Conservation (phyloP, 805 yeast species). For the Candida taoyuanica region DNA sequence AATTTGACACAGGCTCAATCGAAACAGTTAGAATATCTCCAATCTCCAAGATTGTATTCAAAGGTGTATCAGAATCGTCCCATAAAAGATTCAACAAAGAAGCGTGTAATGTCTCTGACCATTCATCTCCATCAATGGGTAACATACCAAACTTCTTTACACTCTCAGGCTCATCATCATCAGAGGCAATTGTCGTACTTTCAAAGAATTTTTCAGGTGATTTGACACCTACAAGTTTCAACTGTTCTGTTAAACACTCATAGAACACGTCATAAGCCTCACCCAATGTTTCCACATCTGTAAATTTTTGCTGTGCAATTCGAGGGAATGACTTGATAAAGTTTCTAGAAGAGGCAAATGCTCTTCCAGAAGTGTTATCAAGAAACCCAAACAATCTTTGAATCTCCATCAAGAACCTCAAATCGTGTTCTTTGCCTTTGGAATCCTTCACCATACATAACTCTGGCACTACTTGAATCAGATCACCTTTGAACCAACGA, state of each 20-base stretch:
- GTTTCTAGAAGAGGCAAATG: constrained; percentile 35
- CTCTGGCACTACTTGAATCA: constrained; percentile 8
- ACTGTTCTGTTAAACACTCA: constrained; percentile 8
- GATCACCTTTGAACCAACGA: constrained; percentile 36
- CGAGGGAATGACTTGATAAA: constrained; percentile 30
- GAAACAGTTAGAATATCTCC: constrained; percentile 34
- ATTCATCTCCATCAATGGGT: constrained; percentile 31
- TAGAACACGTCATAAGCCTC: constrained; percentile 23
- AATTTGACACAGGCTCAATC: constrained; percentile 19
- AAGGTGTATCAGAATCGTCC: constrained; percentile 27
- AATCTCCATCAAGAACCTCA: constrained; percentile 32
- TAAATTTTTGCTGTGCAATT: constrained; percentile 11
- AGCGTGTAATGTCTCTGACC: constrained; percentile 29
- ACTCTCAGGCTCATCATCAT: not conserved
- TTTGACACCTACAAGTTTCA: constrained; percentile 5
- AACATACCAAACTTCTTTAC: constrained; percentile 24
- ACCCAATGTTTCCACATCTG: constrained; percentile 12
- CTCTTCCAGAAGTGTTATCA: constrained; percentile 31
- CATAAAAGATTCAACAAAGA: constrained; percentile 31
- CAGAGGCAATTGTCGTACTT: constrained; percentile 1
- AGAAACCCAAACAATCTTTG: constrained; percentile 37
- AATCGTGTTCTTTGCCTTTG: constrained; percentile 25
- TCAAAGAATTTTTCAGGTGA: constrained; percentile 6
- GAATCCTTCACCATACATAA: constrained; percentile 7
- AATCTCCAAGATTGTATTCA: constrained; percentile 21